Evolutionary conservation across 768 basidiomycete genomes (phyloP).

Genomic region (Phlegmacium glaucopus): DNA sequence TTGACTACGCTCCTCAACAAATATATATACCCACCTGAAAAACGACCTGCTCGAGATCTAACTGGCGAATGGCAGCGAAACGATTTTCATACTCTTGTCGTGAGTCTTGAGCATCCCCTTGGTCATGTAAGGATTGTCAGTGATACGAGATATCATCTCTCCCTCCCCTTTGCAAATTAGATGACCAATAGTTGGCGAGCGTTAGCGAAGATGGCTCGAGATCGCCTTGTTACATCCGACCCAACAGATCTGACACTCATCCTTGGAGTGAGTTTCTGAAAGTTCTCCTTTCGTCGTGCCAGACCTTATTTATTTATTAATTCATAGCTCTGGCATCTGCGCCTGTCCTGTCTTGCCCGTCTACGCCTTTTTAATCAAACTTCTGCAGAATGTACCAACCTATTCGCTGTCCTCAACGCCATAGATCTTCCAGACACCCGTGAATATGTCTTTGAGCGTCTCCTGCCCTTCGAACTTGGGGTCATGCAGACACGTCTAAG

Average conservation of each 20-base stretch:
- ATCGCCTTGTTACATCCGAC: conserved; percentile 66
- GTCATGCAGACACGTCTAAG: conserved; percentile 72
- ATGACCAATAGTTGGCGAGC: conserved; percentile 90
- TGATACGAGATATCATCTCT: not conserved
- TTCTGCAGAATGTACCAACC: conserved; percentile 79
- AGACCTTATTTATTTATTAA: not conserved
- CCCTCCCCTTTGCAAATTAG: conserved; percentile 32
- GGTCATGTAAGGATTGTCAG: conserved; percentile 3
- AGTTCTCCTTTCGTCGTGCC: not conserved
- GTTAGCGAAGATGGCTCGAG: conserved; percentile 79
- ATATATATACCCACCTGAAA: conserved; percentile 77
- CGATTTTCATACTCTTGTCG: conserved; percentile 79
- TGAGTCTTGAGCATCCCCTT: conserved; percentile 38
- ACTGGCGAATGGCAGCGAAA: conserved; percentile 69
- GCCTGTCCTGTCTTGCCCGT: conserved; percentile 73
- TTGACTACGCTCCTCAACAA: conserved; percentile 78
- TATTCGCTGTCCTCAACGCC: conserved; percentile 66
- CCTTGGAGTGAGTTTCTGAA: conserved; percentile 52
- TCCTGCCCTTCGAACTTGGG: conserved; percentile 60
- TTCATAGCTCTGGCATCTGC: conserved; percentile 79
- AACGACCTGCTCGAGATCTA: conserved; percentile 68
- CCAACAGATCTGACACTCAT: conserved; percentile 65
- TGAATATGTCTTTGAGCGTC: conserved; percentile 53
- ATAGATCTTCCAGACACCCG: conserved; percentile 53
- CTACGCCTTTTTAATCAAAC: conserved; percentile 85